These are phyloP conservation scores for Zygotorulaspora sp. DNA, from an alignment of 805 yeast genomes.

Conservation along the genomic window DNA sequence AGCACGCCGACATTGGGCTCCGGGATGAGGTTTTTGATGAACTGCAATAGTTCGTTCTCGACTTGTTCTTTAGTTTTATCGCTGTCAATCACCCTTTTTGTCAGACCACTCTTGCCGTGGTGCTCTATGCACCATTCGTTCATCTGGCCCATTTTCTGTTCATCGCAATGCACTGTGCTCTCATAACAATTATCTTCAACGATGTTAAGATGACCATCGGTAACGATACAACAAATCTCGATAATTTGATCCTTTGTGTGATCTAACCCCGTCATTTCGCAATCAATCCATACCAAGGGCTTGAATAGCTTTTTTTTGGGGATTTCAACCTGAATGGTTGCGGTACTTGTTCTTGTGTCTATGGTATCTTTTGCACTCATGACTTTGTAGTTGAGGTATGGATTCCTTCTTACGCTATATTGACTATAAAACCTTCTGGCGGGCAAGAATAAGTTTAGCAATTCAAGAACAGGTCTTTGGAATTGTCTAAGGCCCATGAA, in stretches of 20 bases:
- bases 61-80: slow-evolving; percentile 54
- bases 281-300: slow-evolving; percentile 88
- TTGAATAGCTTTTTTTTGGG: slow-evolving; percentile 14
- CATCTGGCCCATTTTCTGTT: slow-evolving; percentile 63
- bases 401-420: slow-evolving; percentile 1
- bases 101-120: slow-evolving; percentile 76
- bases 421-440: not conserved
- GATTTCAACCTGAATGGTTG: not conserved
- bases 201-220: slow-evolving; percentile 74
- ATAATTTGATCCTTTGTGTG: slow-evolving; percentile 77
- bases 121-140: slow-evolving; percentile 82
- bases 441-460: too few relatives aligned
- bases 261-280: slow-evolving; percentile 97
- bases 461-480: too few relatives aligned
- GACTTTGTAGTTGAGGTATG: not conserved
- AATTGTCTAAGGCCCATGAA: too few relatives aligned
- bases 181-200: slow-evolving; percentile 64
- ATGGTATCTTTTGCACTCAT: not conserved
- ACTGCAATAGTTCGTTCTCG: slow-evolving; percentile 58
- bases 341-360: not conserved
- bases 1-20: slow-evolving; percentile 57
- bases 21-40: slow-evolving; percentile 53
- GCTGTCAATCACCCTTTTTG: slow-evolving; percentile 59
- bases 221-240: slow-evolving; percentile 85
- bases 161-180: slow-evolving; percentile 68